Conservation (phyloP, 208 protist genomes). For the Wallacemonas sp. region DNA sequence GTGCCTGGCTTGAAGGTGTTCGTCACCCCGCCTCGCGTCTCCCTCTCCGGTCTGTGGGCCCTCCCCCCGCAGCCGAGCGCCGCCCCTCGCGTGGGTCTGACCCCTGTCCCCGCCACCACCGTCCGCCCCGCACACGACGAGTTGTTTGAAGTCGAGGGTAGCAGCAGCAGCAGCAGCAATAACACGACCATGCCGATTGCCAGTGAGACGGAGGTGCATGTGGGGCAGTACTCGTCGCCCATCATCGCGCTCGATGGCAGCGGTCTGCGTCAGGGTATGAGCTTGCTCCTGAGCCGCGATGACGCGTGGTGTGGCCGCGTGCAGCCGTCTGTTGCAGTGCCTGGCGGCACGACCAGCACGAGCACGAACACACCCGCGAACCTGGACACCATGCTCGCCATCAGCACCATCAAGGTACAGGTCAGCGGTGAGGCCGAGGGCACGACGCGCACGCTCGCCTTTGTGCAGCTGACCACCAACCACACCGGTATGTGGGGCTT, state of each 20-base stretch:
- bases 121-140: slow-evolving; percentile 31
- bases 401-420: slow-evolving; percentile 40
- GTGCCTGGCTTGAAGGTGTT: slow-evolving; percentile 60
- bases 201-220: slow-evolving; percentile 28
- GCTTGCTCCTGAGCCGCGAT: slow-evolving; percentile 48
- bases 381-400: slow-evolving; percentile 64
- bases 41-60: slow-evolving; percentile 59
- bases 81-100: slow-evolving; percentile 19
- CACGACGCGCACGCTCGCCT: slow-evolving; percentile 27
- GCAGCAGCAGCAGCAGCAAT: not conserved
- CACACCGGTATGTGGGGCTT: slow-evolving; percentile 73
- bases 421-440: not conserved
- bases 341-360: slow-evolving; percentile 20
- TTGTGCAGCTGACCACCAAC: slow-evolving; percentile 67
- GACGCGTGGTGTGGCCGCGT: slow-evolving; percentile 32
- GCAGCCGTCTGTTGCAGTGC: slow-evolving; percentile 25
- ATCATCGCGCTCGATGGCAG: slow-evolving; percentile 56
- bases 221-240: slow-evolving; percentile 64
- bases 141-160: slow-evolving; percentile 9
- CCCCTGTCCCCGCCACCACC: slow-evolving; percentile 24
- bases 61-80: slow-evolving; percentile 40
- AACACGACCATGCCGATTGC: slow-evolving; percentile 5
- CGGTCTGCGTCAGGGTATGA: slow-evolving; percentile 56
- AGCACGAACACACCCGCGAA: slow-evolving; percentile 18
- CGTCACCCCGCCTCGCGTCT: slow-evolving; percentile 39